phyloP scores from a whole-genome alignment of 164 flowering plant species.

The Tetrastigma voinierianum region DNA sequence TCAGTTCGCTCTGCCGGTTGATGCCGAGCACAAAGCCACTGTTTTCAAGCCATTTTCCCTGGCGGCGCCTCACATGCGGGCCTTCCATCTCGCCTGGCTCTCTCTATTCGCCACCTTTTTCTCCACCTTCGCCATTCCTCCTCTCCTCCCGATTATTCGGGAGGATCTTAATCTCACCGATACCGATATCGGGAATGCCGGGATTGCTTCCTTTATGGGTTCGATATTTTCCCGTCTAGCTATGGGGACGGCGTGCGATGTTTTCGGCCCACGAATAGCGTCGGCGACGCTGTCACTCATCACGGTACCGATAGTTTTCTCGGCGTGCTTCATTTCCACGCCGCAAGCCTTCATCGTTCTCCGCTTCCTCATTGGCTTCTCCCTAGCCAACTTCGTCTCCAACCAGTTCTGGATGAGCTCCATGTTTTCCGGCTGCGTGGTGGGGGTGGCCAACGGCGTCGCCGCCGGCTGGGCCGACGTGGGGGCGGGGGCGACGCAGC shows the following conservation, averaged over 20 bases:
- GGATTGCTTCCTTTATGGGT: constrained; percentile 57
- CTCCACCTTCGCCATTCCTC: constrained; percentile 70
- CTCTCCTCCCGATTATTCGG: constrained; percentile 51
- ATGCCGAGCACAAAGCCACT: constrained; percentile 48
- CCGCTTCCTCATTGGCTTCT: constrained; percentile 58
- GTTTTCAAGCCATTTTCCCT: constrained; percentile 38
- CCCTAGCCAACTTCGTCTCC: constrained; percentile 59
- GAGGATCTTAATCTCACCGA: constrained; percentile 45
- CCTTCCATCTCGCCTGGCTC: constrained; percentile 70
- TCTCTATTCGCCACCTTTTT: constrained; percentile 63
- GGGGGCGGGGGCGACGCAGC: constrained; percentile 58
- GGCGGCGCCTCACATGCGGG: constrained; percentile 57
- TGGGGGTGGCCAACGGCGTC: constrained; percentile 62
- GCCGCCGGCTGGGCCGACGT: constrained; percentile 68
- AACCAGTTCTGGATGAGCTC: constrained; percentile 72
- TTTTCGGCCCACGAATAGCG: constrained; percentile 57
- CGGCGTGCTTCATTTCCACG: constrained; percentile 29
- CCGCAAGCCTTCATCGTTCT: constrained; percentile 36
- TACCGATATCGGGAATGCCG: constrained; percentile 47
- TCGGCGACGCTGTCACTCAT: constrained; percentile 51
- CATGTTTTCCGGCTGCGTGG: constrained; percentile 52
- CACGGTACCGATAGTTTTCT: constrained; percentile 44
- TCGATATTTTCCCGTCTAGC: constrained; percentile 63
- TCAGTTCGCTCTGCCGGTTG: constrained; percentile 32
- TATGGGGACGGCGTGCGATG: constrained; percentile 65